These are phyloP conservation scores for Ophiocordyceps australis DNA, from an alignment of 2,329 filamentous ascomycete species.

Conservation along the genomic window DNA sequence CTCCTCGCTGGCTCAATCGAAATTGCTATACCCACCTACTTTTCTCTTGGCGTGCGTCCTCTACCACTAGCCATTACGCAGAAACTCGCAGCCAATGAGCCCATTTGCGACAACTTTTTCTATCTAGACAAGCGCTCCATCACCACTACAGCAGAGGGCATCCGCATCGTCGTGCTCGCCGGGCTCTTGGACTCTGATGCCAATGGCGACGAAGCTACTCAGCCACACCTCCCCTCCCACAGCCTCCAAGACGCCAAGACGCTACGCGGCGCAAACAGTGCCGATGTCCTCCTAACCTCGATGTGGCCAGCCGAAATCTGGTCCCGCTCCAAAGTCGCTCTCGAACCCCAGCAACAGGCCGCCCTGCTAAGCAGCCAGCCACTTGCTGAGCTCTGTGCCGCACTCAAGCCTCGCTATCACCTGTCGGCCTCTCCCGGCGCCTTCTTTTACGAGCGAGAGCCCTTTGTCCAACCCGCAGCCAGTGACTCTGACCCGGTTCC, in stretches of 20 bases:
- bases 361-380: slow-evolving; percentile 39
- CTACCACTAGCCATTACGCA: slow-evolving; percentile 54
- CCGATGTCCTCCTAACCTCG: slow-evolving; percentile 75
- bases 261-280: slow-evolving; percentile 55
- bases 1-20: slow-evolving; percentile 56
- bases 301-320: slow-evolving; percentile 68
- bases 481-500: slow-evolving; percentile 25
- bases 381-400: slow-evolving; percentile 59
- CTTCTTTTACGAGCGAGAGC: slow-evolving; percentile 79
- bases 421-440: slow-evolving; percentile 48
- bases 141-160: slow-evolving; percentile 76
- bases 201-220: slow-evolving; percentile 44
- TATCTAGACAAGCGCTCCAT: slow-evolving; percentile 76
- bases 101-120: slow-evolving; percentile 78
- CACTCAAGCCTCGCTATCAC: slow-evolving; percentile 83
- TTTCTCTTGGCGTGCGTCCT: slow-evolving; percentile 58
- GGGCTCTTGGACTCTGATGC: slow-evolving; percentile 48
- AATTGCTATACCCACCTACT: slow-evolving; percentile 76
- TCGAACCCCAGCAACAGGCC: slow-evolving; percentile 32
- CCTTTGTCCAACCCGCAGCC: slow-evolving; percentile 55
- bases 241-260: slow-evolving; percentile 58
- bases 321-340: slow-evolving; percentile 43
- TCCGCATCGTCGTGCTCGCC: slow-evolving; percentile 75
- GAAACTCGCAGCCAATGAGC: slow-evolving; percentile 54
- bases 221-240: slow-evolving; percentile 63